Conservation (phyloP, 2,329 filamentous ascomycete genomes). For the Arthrobotrys iridis region DNA sequence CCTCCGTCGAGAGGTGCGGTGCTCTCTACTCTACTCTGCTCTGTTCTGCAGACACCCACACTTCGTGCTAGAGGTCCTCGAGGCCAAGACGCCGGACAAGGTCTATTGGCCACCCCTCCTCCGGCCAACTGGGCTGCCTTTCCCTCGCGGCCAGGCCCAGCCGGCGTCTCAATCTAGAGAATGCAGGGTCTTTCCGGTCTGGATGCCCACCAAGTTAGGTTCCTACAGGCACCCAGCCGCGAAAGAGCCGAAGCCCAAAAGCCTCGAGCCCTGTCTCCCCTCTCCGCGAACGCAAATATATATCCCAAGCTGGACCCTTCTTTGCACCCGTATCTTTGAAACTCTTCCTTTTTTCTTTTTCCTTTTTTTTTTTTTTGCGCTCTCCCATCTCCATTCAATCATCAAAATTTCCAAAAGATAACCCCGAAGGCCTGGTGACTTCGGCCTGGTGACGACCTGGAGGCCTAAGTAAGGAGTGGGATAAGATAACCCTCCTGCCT, state of each 20-base stretch:
- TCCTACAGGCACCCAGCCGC: background rate
- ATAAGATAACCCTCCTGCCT: too few relatives aligned
- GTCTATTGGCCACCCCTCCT: background rate
- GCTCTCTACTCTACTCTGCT: too few relatives aligned
- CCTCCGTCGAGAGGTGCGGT: too few relatives aligned
- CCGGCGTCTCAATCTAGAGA: background rate
- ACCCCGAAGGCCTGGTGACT: background rate
- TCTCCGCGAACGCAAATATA: background rate
- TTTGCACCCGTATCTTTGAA: too few relatives aligned
- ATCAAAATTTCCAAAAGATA: background rate
- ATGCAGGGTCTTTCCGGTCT: slow-evolving; percentile 19
- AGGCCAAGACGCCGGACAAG: background rate
- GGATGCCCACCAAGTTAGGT: slow-evolving; percentile 3
- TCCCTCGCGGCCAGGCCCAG: background rate
- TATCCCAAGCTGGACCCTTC: too few relatives aligned
- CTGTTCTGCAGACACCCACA: too few relatives aligned
- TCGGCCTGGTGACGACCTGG: background rate
- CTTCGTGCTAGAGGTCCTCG: background rate
- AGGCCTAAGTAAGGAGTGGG: background rate
- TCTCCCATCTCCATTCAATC: too few relatives aligned
- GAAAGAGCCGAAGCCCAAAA: background rate
- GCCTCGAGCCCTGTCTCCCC: background rate
- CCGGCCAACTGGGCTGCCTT: background rate
- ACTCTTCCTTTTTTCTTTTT: too few relatives aligned
- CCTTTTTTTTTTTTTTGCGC: too few relatives aligned